Evolutionary conservation across 257 asterid species (phyloP).

Genomic region (Ballota nigra): DNA sequence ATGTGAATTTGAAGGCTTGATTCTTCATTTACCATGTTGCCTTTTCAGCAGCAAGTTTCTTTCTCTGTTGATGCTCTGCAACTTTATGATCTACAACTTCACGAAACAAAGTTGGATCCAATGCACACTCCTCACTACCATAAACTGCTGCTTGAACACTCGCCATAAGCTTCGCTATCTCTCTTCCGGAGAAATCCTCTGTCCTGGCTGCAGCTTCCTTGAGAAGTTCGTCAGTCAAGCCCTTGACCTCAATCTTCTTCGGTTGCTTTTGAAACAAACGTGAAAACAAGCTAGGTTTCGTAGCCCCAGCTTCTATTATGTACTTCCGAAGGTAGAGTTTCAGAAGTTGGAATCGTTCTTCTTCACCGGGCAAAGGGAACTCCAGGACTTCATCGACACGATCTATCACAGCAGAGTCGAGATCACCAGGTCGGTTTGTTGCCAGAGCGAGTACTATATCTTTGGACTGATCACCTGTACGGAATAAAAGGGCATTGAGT

Average conservation of each 20-base stretch:
- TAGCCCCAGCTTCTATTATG: slow-evolving; percentile 69
- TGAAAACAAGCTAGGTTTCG: slow-evolving; percentile 62
- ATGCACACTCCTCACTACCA: slow-evolving; percentile 71
- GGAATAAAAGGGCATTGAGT: slow-evolving; percentile 79
- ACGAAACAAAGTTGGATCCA: slow-evolving; percentile 68
- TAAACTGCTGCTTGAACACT: slow-evolving; percentile 91
- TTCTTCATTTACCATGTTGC: slow-evolving; percentile 33
- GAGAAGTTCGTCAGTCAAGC: slow-evolving; percentile 62
- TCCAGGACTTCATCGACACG: slow-evolving; percentile 91
- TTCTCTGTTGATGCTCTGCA: slow-evolving; percentile 81
- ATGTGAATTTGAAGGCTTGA: neutral
- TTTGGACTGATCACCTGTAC: slow-evolving; percentile 95
- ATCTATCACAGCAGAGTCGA: slow-evolving; percentile 90
- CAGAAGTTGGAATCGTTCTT: slow-evolving; percentile 71
- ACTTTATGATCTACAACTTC: slow-evolving; percentile 78
- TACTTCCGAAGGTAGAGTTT: slow-evolving; percentile 76
- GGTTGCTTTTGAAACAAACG: slow-evolving; percentile 55
- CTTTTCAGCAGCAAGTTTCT: slow-evolving; percentile 46
- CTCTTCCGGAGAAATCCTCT: slow-evolving; percentile 84
- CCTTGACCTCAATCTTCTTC: slow-evolving; percentile 69
- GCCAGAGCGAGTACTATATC: slow-evolving; percentile 93
- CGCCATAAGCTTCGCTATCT: slow-evolving; percentile 90
- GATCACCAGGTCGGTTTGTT: slow-evolving; percentile 90
- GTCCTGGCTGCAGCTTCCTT: slow-evolving; percentile 82
- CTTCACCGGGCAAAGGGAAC: slow-evolving; percentile 91